Base-by-base conservation (phyloP, 2,329 filamentous ascomycete genomes). In the Clarireedia hainanense region DNA sequence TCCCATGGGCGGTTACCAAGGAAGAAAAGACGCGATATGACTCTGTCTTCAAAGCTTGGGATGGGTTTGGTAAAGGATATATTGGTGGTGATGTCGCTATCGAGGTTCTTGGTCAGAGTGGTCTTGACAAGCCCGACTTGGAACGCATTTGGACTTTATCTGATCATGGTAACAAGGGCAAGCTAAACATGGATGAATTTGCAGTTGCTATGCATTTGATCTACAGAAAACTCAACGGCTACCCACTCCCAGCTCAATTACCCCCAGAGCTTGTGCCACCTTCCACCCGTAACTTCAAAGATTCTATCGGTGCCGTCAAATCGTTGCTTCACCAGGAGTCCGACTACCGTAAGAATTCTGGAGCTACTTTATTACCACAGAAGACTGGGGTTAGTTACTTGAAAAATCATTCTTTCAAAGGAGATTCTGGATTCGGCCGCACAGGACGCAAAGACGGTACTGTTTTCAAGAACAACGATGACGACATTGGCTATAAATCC, bases 121-220 rank as follows among this genome's bases (percentile, higher is more conserved):
- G 94, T 43, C 76, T 99, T 30, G 89, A 94, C 48, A 95, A 95
- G 72, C 77, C 86, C 26, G 94, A 97, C 64, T 76, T 99, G 39
- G 94, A 97, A 72, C 81, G 87, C 34, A 85, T 97, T 50, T 99
- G 94, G 94, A 97, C 94, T 9, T 76, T 99, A 57, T 87, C 92
- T 3, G 94, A 99, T 69, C 87, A 91, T 34, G 87, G 91, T 61
- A 96, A 99, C 72, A 94, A 94, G 70, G 94, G 94, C 17, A 87
- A 91, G 55, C 80, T 99, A 30, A 91, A 99, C 66, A 82, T 97
- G 67, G 94, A 99, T 69, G 94, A 99, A 68, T 99, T 99, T 68
- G 91, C 94, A 7, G 92, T 99, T 52, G 91, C 91, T 9, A 99
- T 99, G 94, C 94, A 99, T 79, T 76, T 99, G 73, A 99, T 99